Percentiles rank a stretch among this genome's conserved stretches.
phyloP scores from a whole-genome alignment of 139 green algal species.

The Asterochloris erici region DNA sequence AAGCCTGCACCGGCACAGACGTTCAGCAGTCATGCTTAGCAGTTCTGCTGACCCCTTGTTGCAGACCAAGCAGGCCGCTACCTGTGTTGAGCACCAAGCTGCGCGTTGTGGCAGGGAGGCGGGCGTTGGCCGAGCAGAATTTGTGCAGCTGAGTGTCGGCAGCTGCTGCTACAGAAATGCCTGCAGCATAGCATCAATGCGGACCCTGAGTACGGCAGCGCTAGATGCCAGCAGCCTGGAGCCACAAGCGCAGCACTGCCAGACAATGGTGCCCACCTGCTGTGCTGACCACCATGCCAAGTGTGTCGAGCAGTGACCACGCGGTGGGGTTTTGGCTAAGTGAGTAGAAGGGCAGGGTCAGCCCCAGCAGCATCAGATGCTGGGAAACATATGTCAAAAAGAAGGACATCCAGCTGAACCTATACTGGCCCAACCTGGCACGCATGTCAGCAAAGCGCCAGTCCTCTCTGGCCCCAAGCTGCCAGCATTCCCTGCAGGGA shows the following conservation, averaged over 20 bases:
- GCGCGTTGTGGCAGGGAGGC: neutral
- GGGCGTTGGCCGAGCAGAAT: constrained; percentile 1
- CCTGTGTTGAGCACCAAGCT: constrained; percentile 11
- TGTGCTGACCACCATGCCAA: constrained; percentile 1
- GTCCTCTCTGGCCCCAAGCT: constrained; percentile 61
- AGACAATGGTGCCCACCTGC: neutral
- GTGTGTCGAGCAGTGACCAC: neutral
- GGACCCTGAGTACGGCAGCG: neutral
- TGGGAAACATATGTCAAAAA: constrained; percentile 20
- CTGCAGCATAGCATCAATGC: neutral
- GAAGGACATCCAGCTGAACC: constrained; percentile 32
- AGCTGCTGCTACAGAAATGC: neutral
- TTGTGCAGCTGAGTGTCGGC: constrained; percentile 15
- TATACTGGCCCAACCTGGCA: constrained; percentile 19
- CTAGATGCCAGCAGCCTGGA: neutral
- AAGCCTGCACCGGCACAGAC: constrained; percentile 41
- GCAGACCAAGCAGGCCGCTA: neutral
- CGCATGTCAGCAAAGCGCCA: constrained; percentile 65
- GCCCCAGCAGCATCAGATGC: constrained; percentile 21
- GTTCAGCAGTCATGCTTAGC: neutral
- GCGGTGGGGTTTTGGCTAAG: neutral
- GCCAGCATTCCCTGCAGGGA: constrained; percentile 44
- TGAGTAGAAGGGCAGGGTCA: constrained; percentile 21
- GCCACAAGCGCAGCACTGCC: neutral
- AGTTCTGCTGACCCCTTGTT: neutral